These are phyloP conservation scores for Ophiocordyceps unilateralis DNA, from an alignment of 2,329 filamentous ascomycete species.

Conservation along the genomic window DNA sequence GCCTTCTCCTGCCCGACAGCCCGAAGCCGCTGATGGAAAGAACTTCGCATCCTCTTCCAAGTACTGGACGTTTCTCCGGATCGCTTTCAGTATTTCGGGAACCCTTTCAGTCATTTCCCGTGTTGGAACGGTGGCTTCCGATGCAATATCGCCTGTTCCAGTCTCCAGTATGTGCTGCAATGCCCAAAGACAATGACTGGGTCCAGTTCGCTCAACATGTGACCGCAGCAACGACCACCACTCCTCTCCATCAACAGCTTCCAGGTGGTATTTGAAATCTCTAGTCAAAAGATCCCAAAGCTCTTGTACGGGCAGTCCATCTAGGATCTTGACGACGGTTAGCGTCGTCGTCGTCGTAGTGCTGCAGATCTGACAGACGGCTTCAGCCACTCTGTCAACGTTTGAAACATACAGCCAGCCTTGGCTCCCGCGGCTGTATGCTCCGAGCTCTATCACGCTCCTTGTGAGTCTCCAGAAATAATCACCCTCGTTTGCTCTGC, in stretches of 20 bases:
- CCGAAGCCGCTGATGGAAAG: not conserved
- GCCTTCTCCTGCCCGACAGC: not conserved
- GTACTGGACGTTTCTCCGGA: not conserved
- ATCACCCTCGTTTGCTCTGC: slow-evolving; percentile 1
- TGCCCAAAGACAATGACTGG: not conserved
- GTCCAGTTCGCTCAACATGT: not conserved
- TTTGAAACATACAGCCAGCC: slow-evolving; percentile 1
- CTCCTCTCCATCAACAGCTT: not conserved
- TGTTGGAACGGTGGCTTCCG: not conserved
- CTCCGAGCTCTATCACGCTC: not conserved
- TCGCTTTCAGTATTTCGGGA: not conserved
- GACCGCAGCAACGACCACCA: not conserved
- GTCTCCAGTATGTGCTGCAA: not conserved
- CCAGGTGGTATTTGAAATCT: not conserved
- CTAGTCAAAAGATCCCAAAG: not conserved
- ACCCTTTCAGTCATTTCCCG: not conserved
- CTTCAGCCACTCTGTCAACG: not conserved
- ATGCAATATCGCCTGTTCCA: not conserved
- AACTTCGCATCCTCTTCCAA: not conserved
- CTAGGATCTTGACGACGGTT: slow-evolving; percentile 1
- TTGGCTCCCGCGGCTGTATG: not conserved
- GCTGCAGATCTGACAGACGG: not conserved
- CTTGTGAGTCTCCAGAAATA: slow-evolving; percentile 1
- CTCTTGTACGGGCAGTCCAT: not conserved
- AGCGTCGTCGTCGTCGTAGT: not conserved